Percentiles rank a stretch among this genome's conserved stretches.
phyloP scores from a whole-genome alignment of 148 eudicot species.

The Camellia granthamiana region DNA sequence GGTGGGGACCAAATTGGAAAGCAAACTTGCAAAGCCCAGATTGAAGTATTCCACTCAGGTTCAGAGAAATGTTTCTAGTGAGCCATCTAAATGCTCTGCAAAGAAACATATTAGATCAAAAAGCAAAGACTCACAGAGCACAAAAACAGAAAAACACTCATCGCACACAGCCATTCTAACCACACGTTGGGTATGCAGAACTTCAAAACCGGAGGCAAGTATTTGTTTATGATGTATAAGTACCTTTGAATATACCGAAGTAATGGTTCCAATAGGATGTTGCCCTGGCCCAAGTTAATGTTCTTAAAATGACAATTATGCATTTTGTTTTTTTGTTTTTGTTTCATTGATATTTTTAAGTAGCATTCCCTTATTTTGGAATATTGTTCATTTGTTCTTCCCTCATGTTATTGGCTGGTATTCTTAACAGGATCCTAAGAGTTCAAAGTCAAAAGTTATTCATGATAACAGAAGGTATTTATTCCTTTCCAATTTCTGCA shows the following conservation, averaged over 20 bases:
- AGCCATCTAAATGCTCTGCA: constrained; percentile 27
- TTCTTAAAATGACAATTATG: neutral
- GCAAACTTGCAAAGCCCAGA: constrained; percentile 27
- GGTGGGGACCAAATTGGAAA: constrained; percentile 28
- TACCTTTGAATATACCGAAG: neutral
- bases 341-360: neutral
- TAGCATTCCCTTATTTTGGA: neutral
- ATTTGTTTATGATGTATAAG: neutral
- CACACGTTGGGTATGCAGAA: constrained; percentile 17
- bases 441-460: constrained; percentile 23
- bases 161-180: constrained; percentile 17
- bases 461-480: constrained; percentile 38
- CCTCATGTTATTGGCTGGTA: neutral
- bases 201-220: constrained; percentile 39
- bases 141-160: constrained; percentile 29
- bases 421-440: constrained; percentile 31
- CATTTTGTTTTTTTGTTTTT: neutral
- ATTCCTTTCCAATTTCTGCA: neutral
- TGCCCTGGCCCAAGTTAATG: neutral
- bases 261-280: neutral
- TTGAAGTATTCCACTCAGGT: constrained; percentile 23
- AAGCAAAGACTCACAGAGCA: constrained; percentile 17
- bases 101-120: constrained; percentile 29
- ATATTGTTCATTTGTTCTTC: neutral
- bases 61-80: constrained; percentile 16